Base-by-base conservation (phyloP, 139 green algal genomes). In the Protoeuglena noctilucae region DNA sequence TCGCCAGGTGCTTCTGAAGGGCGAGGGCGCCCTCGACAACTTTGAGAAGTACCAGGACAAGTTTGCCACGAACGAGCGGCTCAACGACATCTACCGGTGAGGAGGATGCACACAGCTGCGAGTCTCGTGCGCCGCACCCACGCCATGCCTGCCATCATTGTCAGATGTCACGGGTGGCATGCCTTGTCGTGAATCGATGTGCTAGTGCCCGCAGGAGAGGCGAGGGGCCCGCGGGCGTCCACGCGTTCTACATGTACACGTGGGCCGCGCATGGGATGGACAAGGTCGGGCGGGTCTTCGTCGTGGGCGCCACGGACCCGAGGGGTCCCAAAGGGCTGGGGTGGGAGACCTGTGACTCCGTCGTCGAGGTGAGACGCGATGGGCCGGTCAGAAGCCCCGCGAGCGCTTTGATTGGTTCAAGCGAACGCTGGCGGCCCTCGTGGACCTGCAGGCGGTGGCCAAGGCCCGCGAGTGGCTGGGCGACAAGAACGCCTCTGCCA, bases 201-300 rank as follows among this genome's bases (percentile, higher is more conserved):
- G n/a, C n/a, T n/a, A n/a, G n/a, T n/a, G n/a, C n/a, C n/a, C n/a
- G n/a, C n/a, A n/a, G n/a, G n/a, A 7, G 41, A 6, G 60, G 60
- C 4, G 6, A 53, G 40, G 60, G 60, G 4, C 60, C 60, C 23
- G 60, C 60, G 24, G 61, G 45, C 28, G 61, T 68, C 39, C 61
- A 63, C 22, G 61, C 46, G 3, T 68, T 68, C 54, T 68, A 63
- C 54, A 68, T 68, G 54, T 68, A 68, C 54, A 68, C 61, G 4
- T 68, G 61, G 61, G 61, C 61, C 1, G 61, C 61, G 22, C 61
- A 68, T 24, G 53, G 61, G 18, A 68, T 68, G 61, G 61, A 68
- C 28, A 59, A 57, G 45, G 61, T 68, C 22, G 58, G 58, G 30
- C 61, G 61, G 54, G 60, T 66, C 19, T 66, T 48, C 46, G 28